These are phyloP conservation scores for Auricularia cornea DNA, from an alignment of 768 basidiomycete species.

Conservation along the genomic window DNA sequence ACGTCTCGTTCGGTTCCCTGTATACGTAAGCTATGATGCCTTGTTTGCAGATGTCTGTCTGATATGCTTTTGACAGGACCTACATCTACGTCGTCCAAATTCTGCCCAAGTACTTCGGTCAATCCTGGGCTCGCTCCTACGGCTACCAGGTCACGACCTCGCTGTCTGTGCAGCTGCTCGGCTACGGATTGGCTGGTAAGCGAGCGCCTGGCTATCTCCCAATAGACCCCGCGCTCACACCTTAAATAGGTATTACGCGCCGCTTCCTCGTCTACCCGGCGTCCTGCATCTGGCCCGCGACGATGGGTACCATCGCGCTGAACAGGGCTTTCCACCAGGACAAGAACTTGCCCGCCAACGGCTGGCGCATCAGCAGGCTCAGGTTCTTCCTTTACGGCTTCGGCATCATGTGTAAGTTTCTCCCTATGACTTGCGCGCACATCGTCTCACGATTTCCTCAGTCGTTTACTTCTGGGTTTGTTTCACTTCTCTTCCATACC, in stretches of 20 bases:
- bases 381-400: constrained; percentile 17
- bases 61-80: background rate
- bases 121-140: background rate
- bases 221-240: no score
- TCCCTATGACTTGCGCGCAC: constrained; percentile 9
- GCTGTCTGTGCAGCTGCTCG: background rate
- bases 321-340: background rate
- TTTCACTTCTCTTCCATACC: no score
- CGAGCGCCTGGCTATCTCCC: background rate
- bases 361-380: constrained; percentile 2
- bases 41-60: background rate
- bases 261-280: constrained; percentile 3
- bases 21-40: constrained; percentile 13
- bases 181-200: background rate
- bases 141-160: background rate
- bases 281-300: background rate
- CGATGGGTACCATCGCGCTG: constrained; percentile 1
- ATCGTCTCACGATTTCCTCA: constrained; percentile 26
- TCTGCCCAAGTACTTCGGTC: background rate
- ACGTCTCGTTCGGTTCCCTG: constrained; percentile 48
- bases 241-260: background rate
- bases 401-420: constrained; percentile 3
- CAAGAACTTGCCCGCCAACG: background rate
- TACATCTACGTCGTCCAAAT: constrained; percentile 1
- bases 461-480: constrained; percentile 1